Base-by-base conservation (phyloP, 1,284 basidiomycete genomes). In the Phellopilus nigrolimitatus region DNA sequence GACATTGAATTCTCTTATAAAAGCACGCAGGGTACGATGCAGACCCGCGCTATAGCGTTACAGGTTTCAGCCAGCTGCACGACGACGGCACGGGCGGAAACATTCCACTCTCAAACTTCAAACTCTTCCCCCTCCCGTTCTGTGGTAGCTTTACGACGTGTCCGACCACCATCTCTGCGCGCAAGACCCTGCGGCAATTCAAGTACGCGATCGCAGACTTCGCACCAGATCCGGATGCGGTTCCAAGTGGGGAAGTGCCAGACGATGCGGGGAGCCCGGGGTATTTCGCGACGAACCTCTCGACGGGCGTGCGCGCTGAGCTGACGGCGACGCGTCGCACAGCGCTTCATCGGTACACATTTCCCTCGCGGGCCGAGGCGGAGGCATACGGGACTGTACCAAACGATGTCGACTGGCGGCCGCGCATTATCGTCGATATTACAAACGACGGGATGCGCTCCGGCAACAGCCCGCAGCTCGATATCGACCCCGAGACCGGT, bases 11-110 rank as follows among this genome's bases (percentile, higher is more conserved):
- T 9, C n/a, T 42, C n/a, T n/a, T 37, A n/a, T n/a, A n/a, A 28
- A 24, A 82, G 79, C 79, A 81, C 61, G 81, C 78, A 3, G 81
- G 81, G 4, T 83, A 82, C 55, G 81, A 83, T 36, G 65, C 61
- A 12, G 59, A 65, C 54, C 64, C 65, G 0, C 56, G 47, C 9
- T 80, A 69, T 62, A 77, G 76, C 28, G 79, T 69, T 0, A 80
- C 73, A 1, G 80, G 80, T 0, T 82, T 83, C 59, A 82, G 79
- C 4, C 79, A 81, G 56, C 58, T 83, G 44, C 81, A 83, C 58
- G 79, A 83, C 55, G 73, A 72, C 54, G 80, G 80, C 24, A 82
- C 78, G 5, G 79, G 79, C 19, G 79, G 79, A 15, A 70, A 72
- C 8, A 67, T 76, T 12, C 76, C 80, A 0, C 66, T 82, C 2